Evolutionary conservation across 768 basidiomycete species (phyloP).

Genomic region (Russula vinacea): DNA sequence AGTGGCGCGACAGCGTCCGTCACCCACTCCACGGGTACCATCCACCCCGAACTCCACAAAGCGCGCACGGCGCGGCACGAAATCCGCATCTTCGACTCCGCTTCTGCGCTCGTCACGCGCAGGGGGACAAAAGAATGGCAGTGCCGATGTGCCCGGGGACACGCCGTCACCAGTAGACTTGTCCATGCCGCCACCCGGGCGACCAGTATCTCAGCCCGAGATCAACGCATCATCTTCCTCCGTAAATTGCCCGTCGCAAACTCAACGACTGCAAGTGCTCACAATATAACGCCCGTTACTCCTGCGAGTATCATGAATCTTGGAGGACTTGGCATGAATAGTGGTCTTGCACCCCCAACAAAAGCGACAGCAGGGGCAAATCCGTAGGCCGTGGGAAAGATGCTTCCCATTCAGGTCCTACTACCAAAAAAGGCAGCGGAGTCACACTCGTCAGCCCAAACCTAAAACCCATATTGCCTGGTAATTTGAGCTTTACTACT

Average conservation of each 20-base stretch:
- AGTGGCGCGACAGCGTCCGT: conserved; percentile 23
- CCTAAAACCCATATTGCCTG: conserved; percentile 72
- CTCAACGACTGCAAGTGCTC: conserved; percentile 18
- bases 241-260: conserved; percentile 11
- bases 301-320: conserved; percentile 94
- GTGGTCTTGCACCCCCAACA: conserved; percentile 40
- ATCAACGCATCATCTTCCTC: conserved; percentile 15
- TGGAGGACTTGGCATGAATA: conserved; percentile 55
- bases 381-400: conserved; percentile 24
- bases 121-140: conserved; percentile 43
- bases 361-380: conserved; percentile 29
- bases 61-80: conserved; percentile 21
- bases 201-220: conserved; percentile 36
- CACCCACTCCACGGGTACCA: conserved; percentile 20
- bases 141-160: conserved; percentile 40
- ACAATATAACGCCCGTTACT: conserved; percentile 70
- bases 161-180: conserved; percentile 87
- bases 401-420: conserved; percentile 19
- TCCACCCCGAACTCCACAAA: conserved; percentile 16
- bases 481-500: conserved; percentile 38
- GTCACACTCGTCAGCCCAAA: conserved; percentile 47
- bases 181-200: conserved; percentile 83
- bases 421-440: conserved; percentile 36
- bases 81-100: conserved; percentile 30
- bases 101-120: conserved; percentile 39